Base-by-base conservation (phyloP, 2,329 filamentous ascomycete species). In the Colletotrichum gloeosporioides region DNA sequence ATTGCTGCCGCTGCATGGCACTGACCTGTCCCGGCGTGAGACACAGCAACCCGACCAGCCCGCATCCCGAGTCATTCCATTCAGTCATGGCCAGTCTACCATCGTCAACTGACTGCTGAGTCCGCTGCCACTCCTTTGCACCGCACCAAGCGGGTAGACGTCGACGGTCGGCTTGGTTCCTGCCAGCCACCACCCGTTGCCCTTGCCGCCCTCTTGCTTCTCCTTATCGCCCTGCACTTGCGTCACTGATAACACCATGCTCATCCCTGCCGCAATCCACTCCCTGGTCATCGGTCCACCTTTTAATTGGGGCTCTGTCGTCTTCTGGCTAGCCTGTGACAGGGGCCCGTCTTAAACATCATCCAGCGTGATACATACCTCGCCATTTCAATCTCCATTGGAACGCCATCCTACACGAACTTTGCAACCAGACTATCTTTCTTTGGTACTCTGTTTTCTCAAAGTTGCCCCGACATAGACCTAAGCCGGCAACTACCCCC, bases 161-260 rank as follows among this genome's bases (percentile, higher is more conserved):
- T n/a, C 36, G 16, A 39, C 36, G 36, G 36, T 39, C 22, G 22
- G 66, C n/a, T 62, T 61, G 55, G 66, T 71, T 69, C 61, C 49
- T 72, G 73, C 64, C 69, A 66, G 36, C 55, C 66, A 69, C 53
- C 53, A 69, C 64, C 53, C 70, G 27, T 68, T 34, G 53, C 55
- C 12, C 22, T 31, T 16, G 9, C 34, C 67, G 34, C 16, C 57
- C 34, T 62, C 31, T 68, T 32, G 65, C 62, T 16, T 27, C 39
- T 69, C 32, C 64, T 77, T 77, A 77, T 77, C 76, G 53, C 59
- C 25, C 25, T 69, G 44, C 44, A 69, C 66, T 77, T 77, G 76
- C 76, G 76, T 77, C 76, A 77, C 76, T 72, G 76, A 77, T 77
- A 77, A 74, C 64, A 69, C 59, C 70, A 76, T 66, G 39, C n/a